Evolutionary conservation across 1,284 basidiomycete species (phyloP), one percentile per base, ranked within the genome.

Genomic region (Rhodotorula sp.): DNA sequence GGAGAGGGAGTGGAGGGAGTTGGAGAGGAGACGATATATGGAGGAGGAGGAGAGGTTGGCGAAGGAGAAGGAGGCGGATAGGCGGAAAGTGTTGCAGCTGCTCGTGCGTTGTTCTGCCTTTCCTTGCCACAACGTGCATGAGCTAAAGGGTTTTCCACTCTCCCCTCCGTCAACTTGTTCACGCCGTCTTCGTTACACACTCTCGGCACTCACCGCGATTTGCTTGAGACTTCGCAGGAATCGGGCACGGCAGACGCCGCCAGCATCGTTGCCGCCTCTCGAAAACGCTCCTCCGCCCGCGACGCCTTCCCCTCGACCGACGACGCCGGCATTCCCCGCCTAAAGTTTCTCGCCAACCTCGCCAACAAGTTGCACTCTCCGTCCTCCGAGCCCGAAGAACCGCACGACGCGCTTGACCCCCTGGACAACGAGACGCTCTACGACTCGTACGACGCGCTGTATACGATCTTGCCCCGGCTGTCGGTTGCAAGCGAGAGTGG

Each of bases 21-120:
- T 53, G 85, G 89, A 55, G 89, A 89, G 26, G 83, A 85, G 52
- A 87, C 89, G 73, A 84, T 87, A 47, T 84, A 86, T n/a, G 83
- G 85, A 66, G 54, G 62, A 69, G 40, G 60, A 61, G 40, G 59
- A 71, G 57, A 63, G 67, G 30, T 77, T 80, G 16, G 72, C 54
- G 84, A 87, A 77, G 86, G 90, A 76, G 87, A 91, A 79, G 83
- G 79, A 72, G 46, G 68, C 69, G 28, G 75, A 76, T 26, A 44
- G 65, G 24, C 61, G 69, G 37, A 54, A 65, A 10, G 64, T 77
- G 4, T 59, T 77, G n/a, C 62, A 65, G 47, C 65, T 66, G 20
- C 64, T 78, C 30, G 75, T 70, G 26, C 44, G 72, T 31, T 24
- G 51, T n/a, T 8, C 20, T 44, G 16, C 5, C 16, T n/a, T 47